Evolutionary conservation across 2,329 filamentous ascomycete genomes (phyloP), one percentile per base, ranked within the genome.

Genomic region (Scedosporium minutisporum): DNA sequence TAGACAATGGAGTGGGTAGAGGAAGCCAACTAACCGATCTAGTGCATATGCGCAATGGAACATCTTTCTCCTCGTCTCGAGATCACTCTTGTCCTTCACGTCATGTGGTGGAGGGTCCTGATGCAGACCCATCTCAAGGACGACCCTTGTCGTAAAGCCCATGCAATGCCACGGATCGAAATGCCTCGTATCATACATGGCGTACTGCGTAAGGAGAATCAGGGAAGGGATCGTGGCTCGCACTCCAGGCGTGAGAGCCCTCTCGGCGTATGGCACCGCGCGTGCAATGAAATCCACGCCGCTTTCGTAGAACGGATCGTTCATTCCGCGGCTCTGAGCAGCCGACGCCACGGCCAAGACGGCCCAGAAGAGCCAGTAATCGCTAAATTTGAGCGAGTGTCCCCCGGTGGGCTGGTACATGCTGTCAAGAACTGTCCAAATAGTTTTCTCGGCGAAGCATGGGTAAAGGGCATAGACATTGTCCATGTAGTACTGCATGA

Each of bases 121-220:
- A 73, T 97, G 95, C 63, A 96, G 87, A 6, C 95, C 95, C 33
- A 97, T 77, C 75, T 99, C 95, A 23, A 97, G 84, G 70, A 93
- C 87, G 5, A 92, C 90, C 63, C 93, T 86, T 48, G 90, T 90
- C 6, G 93, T 93, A 71, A 95, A 93, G 6, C 93, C 95, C 63
- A 97, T 90, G 65, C 97, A 76, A 66, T 95, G 93, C 93, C 95
- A 97, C 68, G 89, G 91, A 70, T 96, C 92, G 70, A 96, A 97
- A 71, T 96, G 91, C 51, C 87, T 85, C 2, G 93, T 93, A 68
- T 97, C 93, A 59, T 96, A 80, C 78, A 95, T 89, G 3, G 93
- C 88, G 72, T 96, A 97, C 68, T 96, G 87, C 0, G 91, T 92
- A 61, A 97, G 83, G 2, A 97, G 80, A 2, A 97, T 76, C 23